Evolutionary conservation across 345 rosid genomes (phyloP), one percentile per base, ranked within the genome.

Genomic region (Pugionium dolabratum): DNA sequence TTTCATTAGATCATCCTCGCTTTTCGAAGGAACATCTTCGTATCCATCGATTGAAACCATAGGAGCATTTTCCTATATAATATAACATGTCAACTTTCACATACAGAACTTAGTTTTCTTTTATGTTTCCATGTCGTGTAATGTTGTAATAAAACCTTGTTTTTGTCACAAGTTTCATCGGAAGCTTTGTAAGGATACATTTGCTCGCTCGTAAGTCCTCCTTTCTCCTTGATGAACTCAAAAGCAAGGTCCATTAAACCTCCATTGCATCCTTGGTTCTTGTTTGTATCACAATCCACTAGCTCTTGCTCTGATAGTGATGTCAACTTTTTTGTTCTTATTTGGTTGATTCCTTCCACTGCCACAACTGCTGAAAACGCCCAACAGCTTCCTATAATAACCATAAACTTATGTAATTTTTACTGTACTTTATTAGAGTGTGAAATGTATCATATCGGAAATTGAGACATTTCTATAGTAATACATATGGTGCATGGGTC

Each of bases 341-440:
- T 88, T 74, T 86, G 83, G 71, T 88, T 88, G 6, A 88, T 81
- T 45, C 97, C 96, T 66, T 91, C 96, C 68, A 91, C 90, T 0
- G 94, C 89, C 4, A 83, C 91, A 31, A 91, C 77, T 0, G 97
- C 81, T 25, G 94, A 91, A 79, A 91, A 91, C 27, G 94, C 97
- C 97, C 97, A 88, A 66, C 96, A 91, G 61, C 97, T 91, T 44
- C 97, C 97, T 84, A 75, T 52, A 66, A 18, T 27, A 41, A 55
- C 46, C 47, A 65, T n/a, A 49, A 40, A n/a, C 10, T 8, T 36
- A 7, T 36, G 36, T 34, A 3, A 34, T 34, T 34, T n/a, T n/a
- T n/a, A n/a, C n/a, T n/a, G n/a, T n/a, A n/a, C n/a, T n/a, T n/a
- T n/a, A n/a, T n/a, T n/a, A n/a, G n/a, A n/a, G n/a, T n/a, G n/a